phyloP scores from a whole-genome alignment of 345 rosid species.

The Brassica incana region DNA sequence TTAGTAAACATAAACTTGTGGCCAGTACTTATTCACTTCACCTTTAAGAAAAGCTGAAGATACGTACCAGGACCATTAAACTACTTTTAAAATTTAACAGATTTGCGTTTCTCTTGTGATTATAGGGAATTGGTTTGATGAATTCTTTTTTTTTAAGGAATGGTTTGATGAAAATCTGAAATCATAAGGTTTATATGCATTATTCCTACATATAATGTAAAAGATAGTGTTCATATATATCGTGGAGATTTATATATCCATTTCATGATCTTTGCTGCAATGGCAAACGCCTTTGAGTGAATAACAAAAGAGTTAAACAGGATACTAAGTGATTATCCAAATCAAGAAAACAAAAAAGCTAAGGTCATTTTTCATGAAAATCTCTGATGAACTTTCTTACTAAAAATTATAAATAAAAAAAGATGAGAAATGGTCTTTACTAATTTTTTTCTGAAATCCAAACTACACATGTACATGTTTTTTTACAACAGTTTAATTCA shows the following conservation, averaged over 20 bases:
- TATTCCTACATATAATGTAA: neutral
- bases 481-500: neutral
- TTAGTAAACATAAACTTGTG: neutral
- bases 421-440: neutral
- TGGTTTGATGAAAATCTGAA: too few relatives aligned
- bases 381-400: neutral
- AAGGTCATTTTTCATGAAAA: neutral
- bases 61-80: neutral
- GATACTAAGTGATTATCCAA: neutral
- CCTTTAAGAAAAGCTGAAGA: neutral
- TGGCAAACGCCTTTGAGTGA: neutral
- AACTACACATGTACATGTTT: neutral
- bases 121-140: neutral
- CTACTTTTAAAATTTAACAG: neutral
- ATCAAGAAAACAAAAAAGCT: neutral
- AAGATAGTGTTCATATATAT: neutral
- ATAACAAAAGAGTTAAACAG: neutral
- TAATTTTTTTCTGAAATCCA: neutral
- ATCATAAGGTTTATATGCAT: neutral
- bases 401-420: neutral
- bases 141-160: neutral
- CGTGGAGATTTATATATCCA: neutral
- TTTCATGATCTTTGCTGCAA: neutral
- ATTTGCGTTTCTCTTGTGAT: neutral
- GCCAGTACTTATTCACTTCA: neutral